These are phyloP conservation scores for Podaxis carcinomalis DNA, from an alignment of 768 basidiomycete genomes.

Conservation along the genomic window DNA sequence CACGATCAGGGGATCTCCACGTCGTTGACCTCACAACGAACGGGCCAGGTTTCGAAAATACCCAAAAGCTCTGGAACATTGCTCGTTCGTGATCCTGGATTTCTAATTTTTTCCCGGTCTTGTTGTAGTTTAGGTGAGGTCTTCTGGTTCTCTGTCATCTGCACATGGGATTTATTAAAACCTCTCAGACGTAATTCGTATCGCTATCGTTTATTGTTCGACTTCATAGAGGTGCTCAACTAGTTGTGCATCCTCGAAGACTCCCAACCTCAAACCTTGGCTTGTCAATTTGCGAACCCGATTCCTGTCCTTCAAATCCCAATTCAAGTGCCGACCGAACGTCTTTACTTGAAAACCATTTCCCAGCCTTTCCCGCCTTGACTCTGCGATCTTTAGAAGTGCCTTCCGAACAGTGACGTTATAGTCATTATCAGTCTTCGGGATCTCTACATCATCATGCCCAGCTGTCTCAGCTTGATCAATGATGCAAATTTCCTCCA, in stretches of 20 bases:
- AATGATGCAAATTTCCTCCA: neutral
- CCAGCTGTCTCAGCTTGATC: neutral
- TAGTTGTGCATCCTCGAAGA: neutral
- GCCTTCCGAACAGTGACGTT: neutral
- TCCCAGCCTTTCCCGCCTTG: neutral
- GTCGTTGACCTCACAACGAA: slow-evolving; percentile 31
- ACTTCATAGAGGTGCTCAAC: neutral
- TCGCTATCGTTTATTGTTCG: neutral
- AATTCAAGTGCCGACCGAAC: neutral
- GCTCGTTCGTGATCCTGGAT: slow-evolving; percentile 30
- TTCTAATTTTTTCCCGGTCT: neutral
- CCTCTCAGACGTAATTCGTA: neutral
- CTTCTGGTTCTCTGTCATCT: neutral
- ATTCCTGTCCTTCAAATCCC: neutral
- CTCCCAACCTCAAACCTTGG: neutral
- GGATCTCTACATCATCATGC: neutral
- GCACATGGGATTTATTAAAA: neutral
- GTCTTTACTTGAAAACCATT: neutral
- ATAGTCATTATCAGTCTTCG: neutral
- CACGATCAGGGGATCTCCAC: slow-evolving; percentile 44
- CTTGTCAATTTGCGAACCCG: neutral
- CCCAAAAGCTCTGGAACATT: slow-evolving; percentile 41
- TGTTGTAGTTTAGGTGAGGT: neutral
- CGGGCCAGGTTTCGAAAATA: slow-evolving; percentile 31
- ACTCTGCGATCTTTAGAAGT: neutral